Conservation (phyloP, 75 land plant species). For the Ceratopteris richardii region DNA sequence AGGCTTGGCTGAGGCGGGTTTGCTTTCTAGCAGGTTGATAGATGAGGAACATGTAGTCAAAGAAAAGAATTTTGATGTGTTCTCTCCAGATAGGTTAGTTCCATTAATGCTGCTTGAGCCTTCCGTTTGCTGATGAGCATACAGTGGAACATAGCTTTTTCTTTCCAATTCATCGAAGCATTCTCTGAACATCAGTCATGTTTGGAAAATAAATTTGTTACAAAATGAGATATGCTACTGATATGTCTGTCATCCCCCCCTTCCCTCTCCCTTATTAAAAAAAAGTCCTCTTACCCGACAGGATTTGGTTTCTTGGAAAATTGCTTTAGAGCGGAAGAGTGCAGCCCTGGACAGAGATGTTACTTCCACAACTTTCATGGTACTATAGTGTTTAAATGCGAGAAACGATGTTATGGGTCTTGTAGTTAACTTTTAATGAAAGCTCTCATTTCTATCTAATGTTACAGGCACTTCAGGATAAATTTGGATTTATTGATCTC, state of each 20-base stretch:
- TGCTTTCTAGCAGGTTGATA: slow-evolving; percentile 91
- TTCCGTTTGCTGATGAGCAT: neutral
- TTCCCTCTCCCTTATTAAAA: no score
- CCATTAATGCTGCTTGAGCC: neutral
- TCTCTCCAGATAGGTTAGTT: neutral
- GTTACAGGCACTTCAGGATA: slow-evolving; percentile 39
- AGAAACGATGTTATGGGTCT: neutral
- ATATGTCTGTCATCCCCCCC: no score
- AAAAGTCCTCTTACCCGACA: slow-evolving; percentile 83
- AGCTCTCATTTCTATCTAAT: neutral
- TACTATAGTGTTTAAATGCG: slow-evolving; percentile 6
- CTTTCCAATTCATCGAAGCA: no score
- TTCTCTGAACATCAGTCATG: no score
- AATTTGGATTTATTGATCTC: slow-evolving; percentile 53
- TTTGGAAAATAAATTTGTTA: no score
- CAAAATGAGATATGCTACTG: no score
- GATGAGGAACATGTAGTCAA: slow-evolving; percentile 22
- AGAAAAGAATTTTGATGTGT: neutral
- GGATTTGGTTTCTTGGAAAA: slow-evolving; percentile 90
- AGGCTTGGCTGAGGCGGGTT: slow-evolving; percentile 99
- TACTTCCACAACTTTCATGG: slow-evolving; percentile 11
- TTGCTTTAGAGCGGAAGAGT: slow-evolving; percentile 55
- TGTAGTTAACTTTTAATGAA: neutral
- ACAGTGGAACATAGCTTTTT: no score
- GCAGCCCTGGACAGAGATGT: neutral